phyloP scores from a whole-genome alignment of 306 rosid genomes.

The Oemleria cerasiformis region DNA sequence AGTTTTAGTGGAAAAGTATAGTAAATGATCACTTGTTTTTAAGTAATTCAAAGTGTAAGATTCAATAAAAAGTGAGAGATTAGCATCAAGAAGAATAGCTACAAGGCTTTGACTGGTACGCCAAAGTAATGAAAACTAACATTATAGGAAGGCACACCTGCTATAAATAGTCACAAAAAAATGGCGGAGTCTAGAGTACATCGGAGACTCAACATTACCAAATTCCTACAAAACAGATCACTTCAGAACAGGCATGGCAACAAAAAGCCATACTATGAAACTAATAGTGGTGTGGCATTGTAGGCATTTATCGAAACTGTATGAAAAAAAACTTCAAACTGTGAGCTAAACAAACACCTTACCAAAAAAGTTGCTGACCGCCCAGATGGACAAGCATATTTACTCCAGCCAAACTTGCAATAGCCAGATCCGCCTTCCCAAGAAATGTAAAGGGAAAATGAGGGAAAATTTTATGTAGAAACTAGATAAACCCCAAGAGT shows the following conservation, averaged over 20 bases:
- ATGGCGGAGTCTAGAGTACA: constrained; percentile 70
- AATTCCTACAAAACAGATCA: constrained; percentile 64
- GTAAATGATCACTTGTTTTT: not conserved
- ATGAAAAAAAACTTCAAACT: not conserved
- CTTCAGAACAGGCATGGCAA: not conserved
- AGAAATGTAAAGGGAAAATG: constrained; percentile 14
- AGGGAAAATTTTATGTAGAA: not conserved
- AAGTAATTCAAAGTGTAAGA: not conserved
- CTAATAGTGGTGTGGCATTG: not conserved
- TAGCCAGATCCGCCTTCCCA: constrained; percentile 90
- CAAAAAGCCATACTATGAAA: not conserved
- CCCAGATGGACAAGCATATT: constrained; percentile 52
- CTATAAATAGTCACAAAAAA: constrained; percentile 66
- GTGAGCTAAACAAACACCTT: constrained; percentile 9
- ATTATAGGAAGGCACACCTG: constrained; percentile 46
- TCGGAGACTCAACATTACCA: constrained; percentile 82
- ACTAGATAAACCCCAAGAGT: not conserved
- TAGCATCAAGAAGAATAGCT: not conserved
- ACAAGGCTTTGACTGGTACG: not conserved
- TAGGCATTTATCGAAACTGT: not conserved
- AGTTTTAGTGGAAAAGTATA: not conserved
- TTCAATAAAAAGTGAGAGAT: not conserved
- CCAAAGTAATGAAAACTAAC: not conserved
- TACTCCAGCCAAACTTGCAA: constrained; percentile 96
- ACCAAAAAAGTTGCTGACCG: constrained; percentile 85